Evolutionary conservation across 2,329 filamentous ascomycete genomes (phyloP), one percentile per base, ranked within the genome.

Genomic region (Onygena corvina): DNA sequence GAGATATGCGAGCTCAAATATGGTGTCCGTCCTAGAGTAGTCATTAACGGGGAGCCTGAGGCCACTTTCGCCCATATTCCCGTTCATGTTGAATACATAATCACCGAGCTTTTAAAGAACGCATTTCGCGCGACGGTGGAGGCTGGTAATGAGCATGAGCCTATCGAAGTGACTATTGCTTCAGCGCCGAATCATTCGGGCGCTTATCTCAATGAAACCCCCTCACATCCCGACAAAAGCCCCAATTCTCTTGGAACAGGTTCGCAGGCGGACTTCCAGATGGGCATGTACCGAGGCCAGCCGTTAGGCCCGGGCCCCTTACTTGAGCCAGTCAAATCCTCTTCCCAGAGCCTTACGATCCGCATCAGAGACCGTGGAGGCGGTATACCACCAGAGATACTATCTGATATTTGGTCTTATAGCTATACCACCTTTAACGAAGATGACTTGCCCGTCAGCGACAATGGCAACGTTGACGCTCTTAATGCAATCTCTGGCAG

Each of bases 1-100:
- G 92, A 96, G 61, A 94, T 96, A 53, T 96, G 90, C 70, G 92
- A 96, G 71, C 76, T 95, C 30, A 90, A 92, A 54, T 98, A 98
- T 61, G 92, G 92, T 47, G 80, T 93, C 1, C 79, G 92, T 0
- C 92, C 92, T 0, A 76, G 75, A 1, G 76, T 94, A 59, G 70
- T 82, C 42, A 83, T 98, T 59, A 84, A 89, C 56, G 92, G 92
- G 55, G 83, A 93, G 63, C 81, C 84, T 0, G 81, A 84, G 47
- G 87, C 89, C n/a, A 83, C 81, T 0, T 94, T 98, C 61, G 88
- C 90, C 16, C 92, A 93, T 61, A 83, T 98, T 6, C 92, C 92
- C 11, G 92, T 94, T 64, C 92, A 98, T 65, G 76, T 98, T 20
- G 90, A 96, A 67, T 98, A 98, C 66, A 95, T 98, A 56, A 79